phyloP scores from a whole-genome alignment of 176 grass and related monocot genomes.

The Hordeum vulgare region DNA sequence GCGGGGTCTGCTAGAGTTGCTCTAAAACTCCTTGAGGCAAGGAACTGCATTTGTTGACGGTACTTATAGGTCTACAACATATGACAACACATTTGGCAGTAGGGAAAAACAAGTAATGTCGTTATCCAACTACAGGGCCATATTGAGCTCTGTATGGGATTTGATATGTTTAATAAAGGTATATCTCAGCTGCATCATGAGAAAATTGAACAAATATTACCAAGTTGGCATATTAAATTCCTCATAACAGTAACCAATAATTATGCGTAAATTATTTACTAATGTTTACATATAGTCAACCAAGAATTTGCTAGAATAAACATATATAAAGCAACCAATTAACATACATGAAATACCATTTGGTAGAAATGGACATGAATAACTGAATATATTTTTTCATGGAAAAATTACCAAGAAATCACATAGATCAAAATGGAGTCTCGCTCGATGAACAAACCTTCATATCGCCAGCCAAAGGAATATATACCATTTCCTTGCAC shows the following conservation, averaged over 20 bases:
- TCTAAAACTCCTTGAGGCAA: neutral
- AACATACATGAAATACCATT: neutral
- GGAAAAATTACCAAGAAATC: neutral
- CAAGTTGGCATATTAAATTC: neutral
- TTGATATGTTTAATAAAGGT: neutral
- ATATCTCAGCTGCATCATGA: neutral
- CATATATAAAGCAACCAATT: neutral
- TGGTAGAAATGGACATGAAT: neutral
- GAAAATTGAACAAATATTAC: neutral
- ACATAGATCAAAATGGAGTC: neutral
- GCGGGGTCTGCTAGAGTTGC: too few relatives aligned
- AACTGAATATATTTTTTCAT: neutral
- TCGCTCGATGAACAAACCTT: slow-evolving; percentile 46
- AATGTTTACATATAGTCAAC: neutral
- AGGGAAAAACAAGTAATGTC: neutral
- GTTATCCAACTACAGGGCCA: neutral
- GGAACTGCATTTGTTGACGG: neutral
- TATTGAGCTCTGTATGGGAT: neutral
- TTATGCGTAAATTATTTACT: neutral
- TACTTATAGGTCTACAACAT: neutral
- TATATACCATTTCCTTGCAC: slow-evolving; percentile 84
- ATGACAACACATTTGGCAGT: neutral
- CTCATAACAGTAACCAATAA: neutral
- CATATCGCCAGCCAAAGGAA: slow-evolving; percentile 82
- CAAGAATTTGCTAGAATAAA: neutral